phyloP scores from a whole-genome alignment of 1,139 yeast genomes.

The Saccharomycopsis hybrid region DNA sequence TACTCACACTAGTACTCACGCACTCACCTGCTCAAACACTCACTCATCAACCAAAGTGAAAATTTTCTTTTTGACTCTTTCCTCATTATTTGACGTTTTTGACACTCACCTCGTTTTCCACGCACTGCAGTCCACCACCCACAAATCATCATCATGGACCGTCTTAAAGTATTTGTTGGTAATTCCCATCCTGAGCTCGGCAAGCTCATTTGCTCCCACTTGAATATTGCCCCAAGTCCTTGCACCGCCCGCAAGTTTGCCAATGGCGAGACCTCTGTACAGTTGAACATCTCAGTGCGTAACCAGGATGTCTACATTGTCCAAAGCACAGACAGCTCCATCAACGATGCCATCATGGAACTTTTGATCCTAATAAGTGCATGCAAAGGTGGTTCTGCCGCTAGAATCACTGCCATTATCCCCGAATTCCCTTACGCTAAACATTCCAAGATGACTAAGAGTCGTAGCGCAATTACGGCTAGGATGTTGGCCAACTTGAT shows the following conservation, averaged over 20 bases:
- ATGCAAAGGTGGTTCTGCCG: conserved; percentile 95
- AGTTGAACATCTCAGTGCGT: conserved; percentile 88
- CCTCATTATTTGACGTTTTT: too few species aligned
- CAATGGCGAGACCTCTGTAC: conserved; percentile 96
- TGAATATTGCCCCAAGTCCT: conserved; percentile 95
- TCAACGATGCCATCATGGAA: conserved; percentile 97
- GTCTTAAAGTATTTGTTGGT: conserved; percentile 79
- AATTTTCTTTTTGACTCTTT: too few species aligned
- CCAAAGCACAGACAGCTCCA: conserved; percentile 83
- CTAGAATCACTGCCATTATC: conserved; percentile 92
- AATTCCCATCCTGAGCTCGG: conserved; percentile 95
- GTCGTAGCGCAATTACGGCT: conserved; percentile 98
- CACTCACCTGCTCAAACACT: too few species aligned
- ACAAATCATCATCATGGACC: conserved; percentile 10
- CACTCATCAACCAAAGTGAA: too few species aligned
- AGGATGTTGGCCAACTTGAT: conserved; percentile 94
- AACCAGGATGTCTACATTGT: conserved; percentile 96
- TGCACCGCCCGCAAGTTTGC: conserved; percentile 87
- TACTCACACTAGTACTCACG: too few species aligned
- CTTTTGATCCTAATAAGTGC: conserved; percentile 87
- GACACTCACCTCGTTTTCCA: too few species aligned
- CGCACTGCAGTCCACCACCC: too few species aligned
- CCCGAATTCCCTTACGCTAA: conserved; percentile 98
- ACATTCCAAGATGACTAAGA: conserved; percentile 97
- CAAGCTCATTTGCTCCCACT: conserved; percentile 74